These are phyloP conservation scores for Diplodia scrobiculata DNA, from an alignment of 2,329 filamentous ascomycete genomes.

Conservation along the genomic window DNA sequence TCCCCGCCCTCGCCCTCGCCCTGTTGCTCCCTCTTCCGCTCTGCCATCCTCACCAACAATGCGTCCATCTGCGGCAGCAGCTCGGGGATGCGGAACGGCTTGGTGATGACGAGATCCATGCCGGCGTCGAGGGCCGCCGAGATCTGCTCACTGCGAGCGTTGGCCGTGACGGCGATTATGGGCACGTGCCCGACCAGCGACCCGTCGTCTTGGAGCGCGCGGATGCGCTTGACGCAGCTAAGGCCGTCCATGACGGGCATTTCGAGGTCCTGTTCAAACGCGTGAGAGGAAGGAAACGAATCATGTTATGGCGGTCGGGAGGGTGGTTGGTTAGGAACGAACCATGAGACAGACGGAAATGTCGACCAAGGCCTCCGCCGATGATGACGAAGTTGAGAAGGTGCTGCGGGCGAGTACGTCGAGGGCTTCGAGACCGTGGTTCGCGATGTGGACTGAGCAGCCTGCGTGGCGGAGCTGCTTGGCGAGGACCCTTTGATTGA, in stretches of 20 bases:
- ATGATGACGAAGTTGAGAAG: background rate
- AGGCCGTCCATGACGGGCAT: constrained; percentile 48
- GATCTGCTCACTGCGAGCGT: constrained; percentile 42
- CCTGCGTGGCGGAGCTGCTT: constrained; percentile 41
- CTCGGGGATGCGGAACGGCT: constrained; percentile 42
- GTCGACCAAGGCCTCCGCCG: constrained; percentile 26
- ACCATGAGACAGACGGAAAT: constrained; percentile 41
- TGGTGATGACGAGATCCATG: constrained; percentile 43
- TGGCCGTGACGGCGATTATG: constrained; percentile 44
- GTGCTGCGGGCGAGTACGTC: constrained; percentile 32
- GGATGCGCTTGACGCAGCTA: constrained; percentile 40
- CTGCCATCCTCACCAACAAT: constrained; percentile 20
- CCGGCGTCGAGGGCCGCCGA: constrained; percentile 38
- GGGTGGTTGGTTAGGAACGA: background rate
- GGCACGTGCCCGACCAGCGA: constrained; percentile 38
- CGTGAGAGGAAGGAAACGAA: background rate
- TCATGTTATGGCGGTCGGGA: background rate
- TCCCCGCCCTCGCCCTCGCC: background rate
- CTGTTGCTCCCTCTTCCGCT: background rate
- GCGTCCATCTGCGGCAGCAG: constrained; percentile 37
- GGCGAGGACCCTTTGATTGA: constrained; percentile 43
- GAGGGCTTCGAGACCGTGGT: constrained; percentile 42
- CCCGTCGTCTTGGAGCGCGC: constrained; percentile 38
- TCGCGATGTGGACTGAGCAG: constrained; percentile 38
- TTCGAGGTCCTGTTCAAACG: constrained; percentile 37